Conservation (phyloP, 2,329 filamentous ascomycete species). For the Aureobasidium sp. region DNA sequence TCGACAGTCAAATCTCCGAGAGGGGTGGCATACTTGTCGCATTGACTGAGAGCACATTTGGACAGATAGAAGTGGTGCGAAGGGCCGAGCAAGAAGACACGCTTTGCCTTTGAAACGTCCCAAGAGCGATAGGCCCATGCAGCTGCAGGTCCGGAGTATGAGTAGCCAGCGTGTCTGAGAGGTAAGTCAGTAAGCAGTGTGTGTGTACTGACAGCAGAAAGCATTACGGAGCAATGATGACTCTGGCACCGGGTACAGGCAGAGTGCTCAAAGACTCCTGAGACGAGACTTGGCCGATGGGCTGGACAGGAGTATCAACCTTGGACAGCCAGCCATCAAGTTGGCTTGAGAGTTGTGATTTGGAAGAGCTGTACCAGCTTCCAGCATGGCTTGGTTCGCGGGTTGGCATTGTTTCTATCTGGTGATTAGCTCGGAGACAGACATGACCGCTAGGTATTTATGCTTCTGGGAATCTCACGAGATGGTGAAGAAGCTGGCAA, state of each 20-base stretch:
- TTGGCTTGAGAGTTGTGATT: conserved; percentile 53
- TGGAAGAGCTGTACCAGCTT: conserved; percentile 71
- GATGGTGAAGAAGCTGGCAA: too few species aligned
- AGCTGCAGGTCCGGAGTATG: conserved; percentile 83
- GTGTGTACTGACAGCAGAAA: conserved; percentile 38
- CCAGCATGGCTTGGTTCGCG: conserved; percentile 69
- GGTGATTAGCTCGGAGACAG: neutral
- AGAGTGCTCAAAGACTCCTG: conserved; percentile 36
- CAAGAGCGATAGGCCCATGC: conserved; percentile 91
- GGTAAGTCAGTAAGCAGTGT: conserved; percentile 14
- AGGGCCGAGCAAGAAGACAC: conserved; percentile 85
- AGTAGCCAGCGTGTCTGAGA: conserved; percentile 83
- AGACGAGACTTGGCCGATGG: conserved; percentile 42
- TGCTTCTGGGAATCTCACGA: too few species aligned
- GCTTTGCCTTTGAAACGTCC: conserved; percentile 75
- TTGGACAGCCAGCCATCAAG: conserved; percentile 66
- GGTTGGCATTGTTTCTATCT: conserved; percentile 25
- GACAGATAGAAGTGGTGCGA: conserved; percentile 80
- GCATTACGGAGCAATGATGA: conserved; percentile 82
- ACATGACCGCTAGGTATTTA: neutral
- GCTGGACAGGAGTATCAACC: conserved; percentile 60
- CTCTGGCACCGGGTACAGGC: conserved; percentile 65
- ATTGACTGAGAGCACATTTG: conserved; percentile 67
- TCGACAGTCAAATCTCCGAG: conserved; percentile 65
- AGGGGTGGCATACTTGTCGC: conserved; percentile 63